phyloP scores from a whole-genome alignment of 208 protist species.

The Trypanosoma platydactyli region DNA sequence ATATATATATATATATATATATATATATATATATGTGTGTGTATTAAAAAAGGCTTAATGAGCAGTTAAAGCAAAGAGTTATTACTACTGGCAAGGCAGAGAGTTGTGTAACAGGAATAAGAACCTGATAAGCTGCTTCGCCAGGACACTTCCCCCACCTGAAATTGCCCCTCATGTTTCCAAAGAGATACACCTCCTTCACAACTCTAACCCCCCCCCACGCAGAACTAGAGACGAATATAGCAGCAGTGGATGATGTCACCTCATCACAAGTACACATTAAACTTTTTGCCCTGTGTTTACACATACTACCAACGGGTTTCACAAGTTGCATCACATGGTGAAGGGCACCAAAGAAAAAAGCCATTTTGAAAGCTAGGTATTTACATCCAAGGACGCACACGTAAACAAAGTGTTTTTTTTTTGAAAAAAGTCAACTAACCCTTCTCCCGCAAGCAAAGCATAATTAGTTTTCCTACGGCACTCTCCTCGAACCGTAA shows the following conservation, averaged over 20 bases:
- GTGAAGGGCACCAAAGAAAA: constrained; percentile 33
- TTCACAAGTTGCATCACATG: constrained; percentile 33
- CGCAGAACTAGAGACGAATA: too few species aligned
- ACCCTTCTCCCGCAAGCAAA: constrained; percentile 29
- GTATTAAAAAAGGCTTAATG: too few species aligned
- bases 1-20: too few species aligned
- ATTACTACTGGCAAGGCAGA: constrained; percentile 3
- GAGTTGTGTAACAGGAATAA: constrained; percentile 34
- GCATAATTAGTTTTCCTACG: constrained; percentile 29
- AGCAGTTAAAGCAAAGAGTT: too few species aligned
- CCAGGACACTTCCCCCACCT: too few species aligned
- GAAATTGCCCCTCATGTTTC: constrained; percentile 19
- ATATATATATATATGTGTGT: too few species aligned
- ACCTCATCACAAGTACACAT: constrained; percentile 27
- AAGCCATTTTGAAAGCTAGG: constrained; percentile 34
- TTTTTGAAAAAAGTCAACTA: constrained; percentile 30
- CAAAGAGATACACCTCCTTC: constrained; percentile 28
- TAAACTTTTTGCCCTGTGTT: constrained; percentile 33
- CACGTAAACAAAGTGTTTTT: constrained; percentile 35
- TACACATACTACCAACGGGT: constrained; percentile 30
- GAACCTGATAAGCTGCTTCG: constrained; percentile 36
- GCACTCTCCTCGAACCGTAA: constrained; percentile 22
- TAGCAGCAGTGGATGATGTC: constrained; percentile 9
- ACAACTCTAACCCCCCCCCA: too few species aligned
- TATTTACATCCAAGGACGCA: constrained; percentile 36